Base-by-base conservation (phyloP, 768 basidiomycete species). In the Phylloporus arenicola region DNA sequence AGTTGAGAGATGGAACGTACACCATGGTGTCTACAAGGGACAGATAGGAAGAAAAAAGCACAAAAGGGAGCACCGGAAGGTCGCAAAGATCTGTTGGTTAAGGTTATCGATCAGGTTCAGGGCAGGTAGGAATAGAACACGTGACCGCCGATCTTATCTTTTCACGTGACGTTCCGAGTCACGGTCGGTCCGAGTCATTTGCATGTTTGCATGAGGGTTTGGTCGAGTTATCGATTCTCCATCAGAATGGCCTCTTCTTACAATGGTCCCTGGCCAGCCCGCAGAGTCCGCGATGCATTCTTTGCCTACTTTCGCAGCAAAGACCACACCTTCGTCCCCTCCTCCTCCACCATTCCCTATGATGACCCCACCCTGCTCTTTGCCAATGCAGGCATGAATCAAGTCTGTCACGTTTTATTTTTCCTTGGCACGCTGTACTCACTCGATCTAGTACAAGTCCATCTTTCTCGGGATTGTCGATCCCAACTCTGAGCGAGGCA, bases 391-490 rank as follows among this genome's bases (percentile, higher is more conserved):
- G 96, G 96, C 52, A 95, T 93, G 91, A 93, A 93, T 65, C 91
- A 92, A 78, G 88, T 82, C 58, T 31, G 72, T 52, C 43, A 31
- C 40, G n/a, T 43, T 8, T 43, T 25, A 19, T 40, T 50, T 8
- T 12, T 44, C 27, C 20, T 47, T 30, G 0, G 33, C 25, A 7
- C 11, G 3, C 16, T 14, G 11, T 54, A 45, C 56, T 57, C 43
- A 57, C 50, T 45, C 68, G 35, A 48, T 41, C 49, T 52, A 98
- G 88, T 98, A 89, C 76, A 98, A 99, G 73, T 74, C 90, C 38
- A 91, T 99, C 55, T 98, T 99, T 69, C 79, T 99, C n/a, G 95
- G 95, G 57, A 97, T 88, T 6, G 92, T 95, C 54, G 96, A 98
- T 71, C 93, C 95, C 27, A 77, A 92, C 58, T 96, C 94, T 2